Conservation (phyloP, 768 basidiomycete species). For the Lactarius evosmus region DNA sequence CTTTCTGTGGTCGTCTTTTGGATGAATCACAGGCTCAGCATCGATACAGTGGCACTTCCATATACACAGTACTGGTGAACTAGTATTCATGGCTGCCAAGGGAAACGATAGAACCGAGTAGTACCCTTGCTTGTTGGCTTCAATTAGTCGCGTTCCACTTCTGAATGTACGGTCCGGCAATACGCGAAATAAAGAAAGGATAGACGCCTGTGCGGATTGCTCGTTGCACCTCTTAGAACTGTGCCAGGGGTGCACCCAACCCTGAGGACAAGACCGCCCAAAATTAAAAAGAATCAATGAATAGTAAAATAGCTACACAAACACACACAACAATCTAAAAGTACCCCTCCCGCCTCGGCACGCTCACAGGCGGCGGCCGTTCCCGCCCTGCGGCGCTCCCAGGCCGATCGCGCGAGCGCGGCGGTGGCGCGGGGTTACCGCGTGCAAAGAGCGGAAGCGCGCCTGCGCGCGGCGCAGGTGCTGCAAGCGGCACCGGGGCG, state of each 20-base stretch:
- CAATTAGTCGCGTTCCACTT: no score
- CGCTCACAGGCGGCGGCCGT: constrained; percentile 49
- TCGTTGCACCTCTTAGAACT: no score
- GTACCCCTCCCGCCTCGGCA: constrained; percentile 63
- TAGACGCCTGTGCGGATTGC: no score
- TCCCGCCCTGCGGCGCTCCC: constrained; percentile 46
- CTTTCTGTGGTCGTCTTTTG: background rate
- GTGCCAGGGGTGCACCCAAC: no score
- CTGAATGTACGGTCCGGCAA: no score
- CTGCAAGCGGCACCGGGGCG: background rate
- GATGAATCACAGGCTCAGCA: background rate
- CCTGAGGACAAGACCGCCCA: background rate
- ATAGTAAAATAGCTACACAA: background rate
- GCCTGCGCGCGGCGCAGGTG: background rate
- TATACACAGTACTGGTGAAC: background rate
- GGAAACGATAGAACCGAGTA: no score
- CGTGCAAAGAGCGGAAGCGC: background rate
- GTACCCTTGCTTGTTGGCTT: no score
- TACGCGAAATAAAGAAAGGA: no score
- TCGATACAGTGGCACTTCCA: background rate
- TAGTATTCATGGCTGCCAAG: no score
- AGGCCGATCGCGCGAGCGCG: constrained; percentile 65
- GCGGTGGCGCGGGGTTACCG: constrained; percentile 52
- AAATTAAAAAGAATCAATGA: background rate
- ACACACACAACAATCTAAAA: constrained; percentile 38